Base-by-base conservation (phyloP, 1,284 basidiomycete genomes). In the Ceratobasidium sp. region DNA sequence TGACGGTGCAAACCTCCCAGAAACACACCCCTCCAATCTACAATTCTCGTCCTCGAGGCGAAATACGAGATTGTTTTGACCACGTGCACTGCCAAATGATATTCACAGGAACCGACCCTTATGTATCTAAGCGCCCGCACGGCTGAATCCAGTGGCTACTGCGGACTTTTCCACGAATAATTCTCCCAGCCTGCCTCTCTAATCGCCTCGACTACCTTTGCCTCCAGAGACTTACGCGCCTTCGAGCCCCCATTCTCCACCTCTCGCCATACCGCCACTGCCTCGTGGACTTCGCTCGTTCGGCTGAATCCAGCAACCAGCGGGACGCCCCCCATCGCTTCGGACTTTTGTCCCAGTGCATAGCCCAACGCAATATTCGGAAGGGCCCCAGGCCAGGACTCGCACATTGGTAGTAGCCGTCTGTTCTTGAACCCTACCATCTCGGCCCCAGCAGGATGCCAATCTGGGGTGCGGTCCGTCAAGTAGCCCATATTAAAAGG, bases 401-500 rank as follows among this genome's bases (percentile, higher is more conserved):
- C 37, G 41, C 51, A 41, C 75, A 78, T 76, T 14, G 71, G 74
- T 80, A 7, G 76, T 76, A 6, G 84, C 84, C 43, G 64, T 34
- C 62, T 69, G 51, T 0, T 87, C 88, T 5, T 82, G 48, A 69
- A 62, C 9, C 27, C 80, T 54, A 81, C 84, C 64, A 94, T 79
- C 13, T 81, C 82, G 5, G 81, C 79, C 4, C 90, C 86, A 2
- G 93, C 94, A 8, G 96, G 96, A 80, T 98, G 96, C 97, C 96
- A 98, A 0, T 81, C 68, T 0, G 94, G 93, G 1, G 89, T 86
- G 0, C 83, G 85, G 3, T 86, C 84, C 0, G 92, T 92, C 49
- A 99, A 86, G 0, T 98, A 87, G 0, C 94, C 94, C 96, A 98
- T 98, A 78, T 89, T 91, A 68, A 98, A 86, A 1, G 97, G 97